Percentiles rank a stretch among this genome's conserved stretches.
Evolutionary conservation across 371 early-diverging fungal species (phyloP).

Genomic region (Batkoa obscura): DNA sequence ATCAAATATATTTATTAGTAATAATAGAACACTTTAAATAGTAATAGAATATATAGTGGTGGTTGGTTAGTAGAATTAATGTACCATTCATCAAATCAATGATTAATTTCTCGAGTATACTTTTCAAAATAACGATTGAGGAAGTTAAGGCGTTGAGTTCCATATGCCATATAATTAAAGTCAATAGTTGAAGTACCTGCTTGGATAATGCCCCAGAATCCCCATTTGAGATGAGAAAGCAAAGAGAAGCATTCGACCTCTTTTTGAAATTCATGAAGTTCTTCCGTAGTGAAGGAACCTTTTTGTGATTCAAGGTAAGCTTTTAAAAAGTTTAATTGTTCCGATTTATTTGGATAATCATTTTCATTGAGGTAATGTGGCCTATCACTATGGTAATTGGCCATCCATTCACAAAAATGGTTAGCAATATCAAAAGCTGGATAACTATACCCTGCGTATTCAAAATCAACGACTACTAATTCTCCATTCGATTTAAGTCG

Average conservation of each 20-base stretch:
- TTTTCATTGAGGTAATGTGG: conserved; percentile 25
- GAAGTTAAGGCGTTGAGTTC: conserved; percentile 29
- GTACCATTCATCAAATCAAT: too few relatives aligned
- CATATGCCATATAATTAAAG: conserved; percentile 59
- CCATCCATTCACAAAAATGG: conserved; percentile 81
- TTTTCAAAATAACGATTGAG: background rate
- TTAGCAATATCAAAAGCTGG: conserved; percentile 73
- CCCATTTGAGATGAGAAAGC: conserved; percentile 57
- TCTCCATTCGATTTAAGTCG: conserved; percentile 23
- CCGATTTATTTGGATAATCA: conserved; percentile 30
- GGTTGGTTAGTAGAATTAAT: too few relatives aligned
- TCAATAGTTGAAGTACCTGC: conserved; percentile 55
- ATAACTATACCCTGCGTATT: conserved; percentile 71
- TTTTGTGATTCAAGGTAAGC: conserved; percentile 38
- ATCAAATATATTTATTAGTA: too few relatives aligned
- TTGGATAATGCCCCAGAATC: conserved; percentile 68
- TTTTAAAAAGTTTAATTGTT: conserved; percentile 34
- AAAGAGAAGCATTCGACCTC: conserved; percentile 26
- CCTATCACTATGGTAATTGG: conserved; percentile 40
- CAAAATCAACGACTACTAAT: conserved; percentile 60
- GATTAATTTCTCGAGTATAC: too few relatives aligned
- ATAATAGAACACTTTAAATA: too few relatives aligned
- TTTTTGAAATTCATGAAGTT: conserved; percentile 10
- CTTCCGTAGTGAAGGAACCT: background rate
- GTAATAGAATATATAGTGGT: too few relatives aligned